These are phyloP conservation scores for Aspergillus sojae DNA, from an alignment of 2,329 filamentous ascomycete species.

Conservation along the genomic window DNA sequence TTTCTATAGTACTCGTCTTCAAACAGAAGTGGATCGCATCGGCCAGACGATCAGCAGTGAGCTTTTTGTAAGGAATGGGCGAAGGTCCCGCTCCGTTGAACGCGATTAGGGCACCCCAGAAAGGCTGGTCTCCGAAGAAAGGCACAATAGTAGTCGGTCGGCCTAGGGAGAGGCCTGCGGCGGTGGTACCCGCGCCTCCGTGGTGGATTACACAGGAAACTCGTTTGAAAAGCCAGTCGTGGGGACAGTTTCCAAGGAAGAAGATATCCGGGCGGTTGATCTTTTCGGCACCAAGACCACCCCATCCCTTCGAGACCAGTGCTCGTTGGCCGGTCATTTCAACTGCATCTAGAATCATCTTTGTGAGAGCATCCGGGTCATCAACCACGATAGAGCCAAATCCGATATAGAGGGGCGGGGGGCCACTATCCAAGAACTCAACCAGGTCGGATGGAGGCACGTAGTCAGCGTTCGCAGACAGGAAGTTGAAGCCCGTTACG, in stretches of 20 bases:
- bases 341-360: conserved; percentile 71
- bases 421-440: conserved; percentile 66
- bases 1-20: conserved; percentile 59
- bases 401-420: conserved; percentile 76
- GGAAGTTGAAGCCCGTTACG: conserved; percentile 74
- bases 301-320: conserved; percentile 83
- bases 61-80: conserved; percentile 67
- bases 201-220: conserved; percentile 82
- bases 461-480: conserved; percentile 68
- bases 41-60: conserved; percentile 67
- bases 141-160: conserved; percentile 79
- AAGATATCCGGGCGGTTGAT: conserved; percentile 67
- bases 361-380: conserved; percentile 70
- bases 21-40: conserved; percentile 64
- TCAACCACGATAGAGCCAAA: conserved; percentile 81
- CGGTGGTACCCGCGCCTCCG: conserved; percentile 81
- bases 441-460: conserved; percentile 65
- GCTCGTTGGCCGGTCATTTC: conserved; percentile 69
- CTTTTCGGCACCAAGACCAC: conserved; percentile 72
- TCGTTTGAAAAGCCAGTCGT: conserved; percentile 82
- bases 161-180: conserved; percentile 75
- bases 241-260: conserved; percentile 83
- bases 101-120: conserved; percentile 78
- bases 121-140: conserved; percentile 81
- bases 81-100: conserved; percentile 69